phyloP scores from a whole-genome alignment of 306 rosid genomes.

The Quillaja saponaria region DNA sequence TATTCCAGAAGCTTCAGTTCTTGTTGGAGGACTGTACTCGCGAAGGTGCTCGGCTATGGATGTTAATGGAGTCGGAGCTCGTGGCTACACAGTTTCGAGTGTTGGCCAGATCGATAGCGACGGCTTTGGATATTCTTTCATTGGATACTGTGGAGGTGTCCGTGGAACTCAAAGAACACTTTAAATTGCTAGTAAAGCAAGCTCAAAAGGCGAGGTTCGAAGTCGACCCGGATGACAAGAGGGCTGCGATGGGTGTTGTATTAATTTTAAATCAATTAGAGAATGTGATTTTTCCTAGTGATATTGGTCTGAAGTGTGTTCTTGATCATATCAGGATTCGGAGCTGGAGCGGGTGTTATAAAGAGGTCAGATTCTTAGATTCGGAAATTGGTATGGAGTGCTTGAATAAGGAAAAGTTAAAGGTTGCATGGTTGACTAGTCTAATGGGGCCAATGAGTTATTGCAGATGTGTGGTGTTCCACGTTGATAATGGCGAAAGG shows the following conservation, averaged over 20 bases:
- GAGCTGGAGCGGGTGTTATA: slow-evolving; percentile 61
- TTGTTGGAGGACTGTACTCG: slow-evolving; percentile 57
- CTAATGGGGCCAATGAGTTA: slow-evolving; percentile 59
- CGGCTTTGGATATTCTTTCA: slow-evolving; percentile 62
- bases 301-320: slow-evolving; percentile 43
- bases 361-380: slow-evolving; percentile 70
- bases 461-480: slow-evolving; percentile 57
- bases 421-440: slow-evolving; percentile 39
- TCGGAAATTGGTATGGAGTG: slow-evolving; percentile 58
- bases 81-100: slow-evolving; percentile 53
- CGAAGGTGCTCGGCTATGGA: slow-evolving; percentile 55
- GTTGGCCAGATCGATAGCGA: slow-evolving; percentile 47
- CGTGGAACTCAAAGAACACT: slow-evolving; percentile 51
- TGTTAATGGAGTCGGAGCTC: slow-evolving; percentile 60
- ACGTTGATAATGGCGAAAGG: slow-evolving; percentile 42
- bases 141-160: slow-evolving; percentile 33
- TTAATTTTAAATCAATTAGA: slow-evolving; percentile 46
- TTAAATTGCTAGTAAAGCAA: slow-evolving; percentile 52
- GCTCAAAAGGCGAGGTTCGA: slow-evolving; percentile 47
- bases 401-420: slow-evolving; percentile 37
- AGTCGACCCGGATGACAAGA: slow-evolving; percentile 51
- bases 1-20: slow-evolving; percentile 63
- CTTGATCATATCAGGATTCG: slow-evolving; percentile 59
- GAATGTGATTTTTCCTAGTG: slow-evolving; percentile 42
- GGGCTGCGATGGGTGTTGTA: slow-evolving; percentile 32